These are phyloP conservation scores for Diplotaxis tenuifolia DNA, from an alignment of 345 rosid species.

Conservation along the genomic window DNA sequence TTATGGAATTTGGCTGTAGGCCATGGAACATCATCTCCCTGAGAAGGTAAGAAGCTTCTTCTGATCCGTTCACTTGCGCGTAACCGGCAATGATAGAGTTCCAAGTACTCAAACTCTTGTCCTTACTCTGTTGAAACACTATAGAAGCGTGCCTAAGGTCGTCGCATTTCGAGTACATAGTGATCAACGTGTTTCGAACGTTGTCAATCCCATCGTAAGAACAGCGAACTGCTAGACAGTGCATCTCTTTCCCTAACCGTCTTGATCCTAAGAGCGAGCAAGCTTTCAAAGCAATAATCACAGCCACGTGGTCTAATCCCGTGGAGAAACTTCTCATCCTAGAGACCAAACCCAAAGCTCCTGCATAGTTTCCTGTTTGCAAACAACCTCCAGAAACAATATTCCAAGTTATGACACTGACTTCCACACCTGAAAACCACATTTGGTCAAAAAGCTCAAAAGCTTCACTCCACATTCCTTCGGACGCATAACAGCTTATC, in stretches of 20 bases:
- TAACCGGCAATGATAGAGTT: conserved; percentile 74
- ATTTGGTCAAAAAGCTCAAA: conserved; percentile 56
- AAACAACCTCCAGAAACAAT: conserved; percentile 61
- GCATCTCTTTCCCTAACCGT: conserved; percentile 61
- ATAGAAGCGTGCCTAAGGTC: conserved; percentile 47
- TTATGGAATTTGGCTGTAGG: conserved; percentile 59
- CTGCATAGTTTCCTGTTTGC: conserved; percentile 47
- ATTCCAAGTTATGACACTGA: conserved; percentile 64
- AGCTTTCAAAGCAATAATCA: not conserved
- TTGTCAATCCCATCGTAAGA: conserved; percentile 41
- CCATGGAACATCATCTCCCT: conserved; percentile 66
- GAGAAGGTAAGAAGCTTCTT: conserved; percentile 61
- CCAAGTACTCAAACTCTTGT: conserved; percentile 60
- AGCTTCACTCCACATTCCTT: conserved; percentile 69
- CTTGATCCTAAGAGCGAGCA: conserved; percentile 59
- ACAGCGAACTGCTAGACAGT: conserved; percentile 53
- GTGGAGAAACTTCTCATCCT: conserved; percentile 31
- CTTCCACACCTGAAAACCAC: conserved; percentile 44
- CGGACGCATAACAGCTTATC: conserved; percentile 58
- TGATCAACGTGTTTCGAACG: conserved; percentile 63
- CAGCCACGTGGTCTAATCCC: not conserved
- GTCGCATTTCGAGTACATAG: conserved; percentile 70
- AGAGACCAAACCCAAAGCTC: conserved; percentile 54
- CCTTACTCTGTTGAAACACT: conserved; percentile 46
- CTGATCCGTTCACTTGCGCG: conserved; percentile 47